Evolutionary conservation across 2,329 filamentous ascomycete species (phyloP).

Genomic region (Neopestalotiopsis rosae): DNA sequence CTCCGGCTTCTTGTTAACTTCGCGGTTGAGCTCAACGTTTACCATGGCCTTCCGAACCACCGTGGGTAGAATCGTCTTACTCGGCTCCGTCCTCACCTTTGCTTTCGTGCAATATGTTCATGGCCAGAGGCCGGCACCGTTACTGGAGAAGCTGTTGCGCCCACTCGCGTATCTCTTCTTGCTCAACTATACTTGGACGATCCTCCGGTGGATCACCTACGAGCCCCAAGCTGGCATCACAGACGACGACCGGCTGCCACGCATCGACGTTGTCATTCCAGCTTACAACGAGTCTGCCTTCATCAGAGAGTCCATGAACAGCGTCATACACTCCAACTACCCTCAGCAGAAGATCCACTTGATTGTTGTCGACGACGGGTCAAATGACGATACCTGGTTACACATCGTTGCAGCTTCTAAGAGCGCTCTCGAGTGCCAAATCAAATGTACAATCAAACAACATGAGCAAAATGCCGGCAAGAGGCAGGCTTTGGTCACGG

Average conservation of each 20-base stretch:
- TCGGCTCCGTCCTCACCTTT: neutral
- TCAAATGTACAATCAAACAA: neutral
- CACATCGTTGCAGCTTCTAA: conserved; percentile 3
- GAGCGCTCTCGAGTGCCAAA: neutral
- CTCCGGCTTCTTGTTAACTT: too few species aligned
- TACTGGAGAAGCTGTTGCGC: neutral
- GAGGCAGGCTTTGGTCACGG: conserved; percentile 11
- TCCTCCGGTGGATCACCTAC: conserved; percentile 12
- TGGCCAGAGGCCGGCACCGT: neutral
- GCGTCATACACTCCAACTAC: conserved; percentile 8
- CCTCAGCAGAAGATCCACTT: conserved; percentile 9
- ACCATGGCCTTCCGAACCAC: neutral
- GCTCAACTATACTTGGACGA: conserved; percentile 6
- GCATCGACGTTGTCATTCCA: conserved; percentile 7
- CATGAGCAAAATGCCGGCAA: conserved; percentile 11
- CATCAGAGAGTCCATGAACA: conserved; percentile 2
- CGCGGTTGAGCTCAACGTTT: neutral
- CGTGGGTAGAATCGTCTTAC: neutral
- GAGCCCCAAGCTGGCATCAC: conserved; percentile 3
- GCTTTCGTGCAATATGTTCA: neutral
- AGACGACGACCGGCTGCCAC: conserved; percentile 7
- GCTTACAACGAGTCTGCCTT: conserved; percentile 14
- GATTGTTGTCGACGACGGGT: conserved; percentile 14
- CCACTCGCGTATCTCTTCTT: neutral
- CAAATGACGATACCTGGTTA: conserved; percentile 13